A percentile compares a stretch with the other conserved stretches of the same genome.
These are phyloP conservation scores for Alternaria sp. DNA, from an alignment of 2,329 filamentous ascomycete genomes.

Conservation along the genomic window DNA sequence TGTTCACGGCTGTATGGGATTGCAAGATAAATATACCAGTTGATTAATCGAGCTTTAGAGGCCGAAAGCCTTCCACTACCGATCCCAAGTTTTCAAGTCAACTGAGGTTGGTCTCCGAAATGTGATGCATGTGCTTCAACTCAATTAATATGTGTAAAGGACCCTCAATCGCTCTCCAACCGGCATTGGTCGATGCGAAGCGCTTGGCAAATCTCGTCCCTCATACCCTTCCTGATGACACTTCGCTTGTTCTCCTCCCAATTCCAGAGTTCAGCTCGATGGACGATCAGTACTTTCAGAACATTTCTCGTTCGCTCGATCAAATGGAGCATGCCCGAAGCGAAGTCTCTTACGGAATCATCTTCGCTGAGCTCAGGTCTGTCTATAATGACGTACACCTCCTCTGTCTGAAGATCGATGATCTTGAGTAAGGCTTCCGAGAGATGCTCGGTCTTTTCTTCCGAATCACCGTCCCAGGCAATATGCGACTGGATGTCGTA, in stretches of 20 bases:
- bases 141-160: not conserved
- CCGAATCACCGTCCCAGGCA: not conserved
- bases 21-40: constrained; percentile 2
- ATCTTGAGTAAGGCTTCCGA: not conserved
- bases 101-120: not conserved
- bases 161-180: not conserved
- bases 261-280: not conserved
- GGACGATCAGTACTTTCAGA: not conserved
- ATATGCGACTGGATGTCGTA: not conserved
- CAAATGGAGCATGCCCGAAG: not conserved
- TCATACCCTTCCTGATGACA: not conserved
- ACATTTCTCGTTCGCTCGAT: not conserved
- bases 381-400: not conserved
- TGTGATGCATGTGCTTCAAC: not conserved
- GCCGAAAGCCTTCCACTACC: not conserved
- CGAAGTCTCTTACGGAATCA: not conserved
- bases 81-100: not conserved
- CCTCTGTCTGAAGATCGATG: not conserved
- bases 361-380: not conserved
- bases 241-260: not conserved
- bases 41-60: not conserved
- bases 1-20: not conserved
- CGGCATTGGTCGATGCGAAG: not conserved
- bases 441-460: not conserved
- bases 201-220: not conserved